Evolutionary conservation across 306 rosid genomes (phyloP).

Genomic region (Lotus japonicus): DNA sequence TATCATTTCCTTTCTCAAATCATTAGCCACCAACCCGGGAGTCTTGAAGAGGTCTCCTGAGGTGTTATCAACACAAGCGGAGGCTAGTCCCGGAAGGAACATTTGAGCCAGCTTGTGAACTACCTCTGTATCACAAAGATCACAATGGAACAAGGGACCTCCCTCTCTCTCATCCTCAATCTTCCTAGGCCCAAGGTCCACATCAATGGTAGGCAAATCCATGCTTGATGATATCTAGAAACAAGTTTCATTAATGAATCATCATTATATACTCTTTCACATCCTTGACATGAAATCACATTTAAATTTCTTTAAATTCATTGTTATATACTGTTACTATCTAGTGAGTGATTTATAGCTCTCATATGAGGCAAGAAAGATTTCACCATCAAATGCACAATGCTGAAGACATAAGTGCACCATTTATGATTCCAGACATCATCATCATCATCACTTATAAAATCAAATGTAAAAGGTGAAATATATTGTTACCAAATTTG

Average conservation of each 20-base stretch:
- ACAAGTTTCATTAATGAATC: neutral
- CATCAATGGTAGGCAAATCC: slow-evolving; percentile 39
- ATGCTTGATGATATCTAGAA: slow-evolving; percentile 40
- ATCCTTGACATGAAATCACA: neutral
- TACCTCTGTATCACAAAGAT: slow-evolving; percentile 54
- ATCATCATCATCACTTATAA: neutral
- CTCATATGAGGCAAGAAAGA: neutral
- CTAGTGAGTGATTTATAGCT: neutral
- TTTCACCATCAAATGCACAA: neutral
- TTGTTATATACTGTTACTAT: neutral
- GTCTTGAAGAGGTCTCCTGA: slow-evolving; percentile 57
- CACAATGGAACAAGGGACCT: slow-evolving; percentile 45
- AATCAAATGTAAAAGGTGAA: neutral
- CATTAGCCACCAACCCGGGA: slow-evolving; percentile 68
- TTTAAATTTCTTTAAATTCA: neutral
- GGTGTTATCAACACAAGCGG: slow-evolving; percentile 76
- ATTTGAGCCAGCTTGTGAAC: slow-evolving; percentile 70
- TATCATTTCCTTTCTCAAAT: slow-evolving; percentile 72
- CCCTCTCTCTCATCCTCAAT: slow-evolving; percentile 47
- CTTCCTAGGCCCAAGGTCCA: slow-evolving; percentile 52
- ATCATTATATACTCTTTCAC: neutral
- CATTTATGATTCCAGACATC: neutral
- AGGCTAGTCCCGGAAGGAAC: slow-evolving; percentile 68
- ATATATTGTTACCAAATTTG: neutral
- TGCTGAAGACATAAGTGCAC: neutral